Percentiles rank a stretch among this genome's conserved stretches.
These are phyloP conservation scores for Candida chauliodis DNA, from an alignment of 805 yeast genomes.

Conservation along the genomic window DNA sequence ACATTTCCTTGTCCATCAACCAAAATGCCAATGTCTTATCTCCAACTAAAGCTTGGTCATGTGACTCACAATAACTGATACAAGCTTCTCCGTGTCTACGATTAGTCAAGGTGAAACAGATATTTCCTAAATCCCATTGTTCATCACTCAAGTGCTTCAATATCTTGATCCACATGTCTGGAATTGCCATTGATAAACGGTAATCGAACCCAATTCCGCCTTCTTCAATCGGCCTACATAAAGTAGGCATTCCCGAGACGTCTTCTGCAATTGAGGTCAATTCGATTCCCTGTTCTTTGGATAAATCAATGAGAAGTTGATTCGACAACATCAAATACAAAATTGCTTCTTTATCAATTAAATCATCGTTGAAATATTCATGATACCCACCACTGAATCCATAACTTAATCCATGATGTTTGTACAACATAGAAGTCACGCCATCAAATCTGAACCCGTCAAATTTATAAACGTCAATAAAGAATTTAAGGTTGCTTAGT, in stretches of 20 bases:
- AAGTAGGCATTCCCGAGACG: constrained; percentile 95
- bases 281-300: constrained; percentile 32
- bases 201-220: constrained; percentile 97
- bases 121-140: constrained; percentile 84
- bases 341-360: constrained; percentile 85
- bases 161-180: constrained; percentile 98
- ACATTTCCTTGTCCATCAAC: constrained; percentile 98
- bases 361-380: constrained; percentile 76
- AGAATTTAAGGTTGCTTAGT: constrained; percentile 79
- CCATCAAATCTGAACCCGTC: constrained; percentile 98
- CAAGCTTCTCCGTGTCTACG: constrained; percentile 86
- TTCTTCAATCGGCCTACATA: constrained; percentile 64
- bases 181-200: constrained; percentile 93
- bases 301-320: constrained; percentile 58
- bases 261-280: constrained; percentile 90
- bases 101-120: constrained; percentile 79
- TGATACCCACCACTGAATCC: constrained; percentile 90
- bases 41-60: constrained; percentile 96
- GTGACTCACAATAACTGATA: constrained; percentile 90
- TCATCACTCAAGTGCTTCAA: constrained; percentile 82
- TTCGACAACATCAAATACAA: constrained; percentile 90
- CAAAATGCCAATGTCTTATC: constrained; percentile 96
- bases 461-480: constrained; percentile 75
- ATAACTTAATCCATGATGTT: constrained; percentile 89
- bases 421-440: constrained; percentile 87